These are phyloP conservation scores for Puccinia coronata DNA, from an alignment of 1,284 basidiomycete species.

Conservation along the genomic window DNA sequence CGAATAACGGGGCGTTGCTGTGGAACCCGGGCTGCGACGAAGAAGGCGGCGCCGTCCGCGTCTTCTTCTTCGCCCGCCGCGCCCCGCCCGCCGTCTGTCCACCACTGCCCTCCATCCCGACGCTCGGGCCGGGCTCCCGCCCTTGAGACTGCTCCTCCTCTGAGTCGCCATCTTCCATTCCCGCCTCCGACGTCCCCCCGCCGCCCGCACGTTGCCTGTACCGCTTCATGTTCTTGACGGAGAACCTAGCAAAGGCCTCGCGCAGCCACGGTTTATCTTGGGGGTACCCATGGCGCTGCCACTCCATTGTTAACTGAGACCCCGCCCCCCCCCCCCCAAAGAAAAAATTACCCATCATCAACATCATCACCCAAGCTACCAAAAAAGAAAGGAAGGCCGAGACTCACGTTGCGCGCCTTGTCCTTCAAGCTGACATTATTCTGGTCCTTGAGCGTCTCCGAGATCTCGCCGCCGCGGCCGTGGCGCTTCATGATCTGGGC, in stretches of 20 bases:
- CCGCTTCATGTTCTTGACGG: constrained; percentile 29
- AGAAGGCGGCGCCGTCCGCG: too few species aligned
- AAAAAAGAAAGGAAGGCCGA: background rate
- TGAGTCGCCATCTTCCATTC: background rate
- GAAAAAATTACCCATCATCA: background rate
- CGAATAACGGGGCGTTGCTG: too few species aligned
- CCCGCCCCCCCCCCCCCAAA: background rate
- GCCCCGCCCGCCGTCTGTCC: background rate
- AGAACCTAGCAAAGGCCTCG: constrained; percentile 43
- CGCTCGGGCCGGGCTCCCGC: too few species aligned
- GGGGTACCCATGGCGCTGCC: constrained; percentile 45
- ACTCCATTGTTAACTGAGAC: constrained; percentile 46
- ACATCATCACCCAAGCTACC: too few species aligned
- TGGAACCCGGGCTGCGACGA: too few species aligned
- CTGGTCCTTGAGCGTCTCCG: constrained; percentile 36
- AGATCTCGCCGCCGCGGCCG: constrained; percentile 32
- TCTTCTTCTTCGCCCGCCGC: background rate
- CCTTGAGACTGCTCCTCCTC: background rate
- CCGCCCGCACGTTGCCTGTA: background rate
- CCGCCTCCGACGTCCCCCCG: background rate
- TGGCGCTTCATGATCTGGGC: constrained; percentile 49
- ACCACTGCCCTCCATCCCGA: background rate
- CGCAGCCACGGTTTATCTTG: constrained; percentile 47
- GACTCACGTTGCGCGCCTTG: constrained; percentile 44
- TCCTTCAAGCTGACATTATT: constrained; percentile 49